Conservation (phyloP, 1,139 yeast species). For the Suhomyces maxii region DNA sequence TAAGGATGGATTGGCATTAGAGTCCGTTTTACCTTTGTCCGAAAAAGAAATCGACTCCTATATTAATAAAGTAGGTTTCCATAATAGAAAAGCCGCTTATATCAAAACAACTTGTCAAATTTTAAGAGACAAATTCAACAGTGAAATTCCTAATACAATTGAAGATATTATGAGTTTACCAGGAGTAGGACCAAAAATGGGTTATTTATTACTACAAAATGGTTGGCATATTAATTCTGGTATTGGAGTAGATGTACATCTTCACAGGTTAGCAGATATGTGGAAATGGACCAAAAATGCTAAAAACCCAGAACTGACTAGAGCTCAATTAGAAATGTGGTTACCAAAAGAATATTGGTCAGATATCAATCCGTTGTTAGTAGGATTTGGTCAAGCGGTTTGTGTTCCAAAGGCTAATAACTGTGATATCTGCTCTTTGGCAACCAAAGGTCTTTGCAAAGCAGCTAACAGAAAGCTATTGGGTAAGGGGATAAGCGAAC, state of each 20-base stretch:
- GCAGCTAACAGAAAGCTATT: conserved; percentile 48
- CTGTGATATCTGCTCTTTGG: conserved; percentile 74
- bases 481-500: conserved; percentile 30
- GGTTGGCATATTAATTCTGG: conserved; percentile 81
- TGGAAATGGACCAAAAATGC: conserved; percentile 72
- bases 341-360: conserved; percentile 73
- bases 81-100: conserved; percentile 71
- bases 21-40: conserved; percentile 41
- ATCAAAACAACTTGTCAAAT: conserved; percentile 63
- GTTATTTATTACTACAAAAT: conserved; percentile 71
- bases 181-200: conserved; percentile 98
- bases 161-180: conserved; percentile 70
- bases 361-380: conserved; percentile 81
- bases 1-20: conserved; percentile 32
- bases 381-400: conserved; percentile 90
- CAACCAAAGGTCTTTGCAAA: conserved; percentile 51
- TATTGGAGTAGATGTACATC: conserved; percentile 93
- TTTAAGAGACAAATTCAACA: conserved; percentile 49
- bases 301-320: conserved; percentile 72
- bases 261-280: conserved; percentile 76
- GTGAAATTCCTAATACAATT: conserved; percentile 71
- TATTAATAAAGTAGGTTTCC: conserved; percentile 87
- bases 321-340: conserved; percentile 71
- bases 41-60: conserved; percentile 61
- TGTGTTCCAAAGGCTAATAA: conserved; percentile 73